Evolutionary conservation across 768 basidiomycete genomes (phyloP), one percentile per base, ranked within the genome.

Genomic region (Termitomyces sp.): DNA sequence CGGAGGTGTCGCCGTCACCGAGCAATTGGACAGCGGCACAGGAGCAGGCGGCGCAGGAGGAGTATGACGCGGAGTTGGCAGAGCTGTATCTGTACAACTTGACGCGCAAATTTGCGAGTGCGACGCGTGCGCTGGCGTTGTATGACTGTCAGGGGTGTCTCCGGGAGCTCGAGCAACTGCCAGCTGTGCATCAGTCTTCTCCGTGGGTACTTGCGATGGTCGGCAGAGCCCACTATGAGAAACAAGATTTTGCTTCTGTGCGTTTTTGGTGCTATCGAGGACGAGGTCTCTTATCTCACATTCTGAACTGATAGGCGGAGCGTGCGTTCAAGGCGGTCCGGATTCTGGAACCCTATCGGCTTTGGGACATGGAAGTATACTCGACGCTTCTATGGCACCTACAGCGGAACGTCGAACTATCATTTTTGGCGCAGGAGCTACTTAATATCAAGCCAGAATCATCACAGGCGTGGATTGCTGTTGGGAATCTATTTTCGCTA

Each of bases 311-410:
- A 39, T 66, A 97, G 95, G 92, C 96, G 41, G 91, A 94, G 69
- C 85, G 93, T 67, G 91, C 91, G 22, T 98, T 95, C 78, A 83
- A 84, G 64, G 82, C 86, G 18, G 84, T 93, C 53, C 83, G 95
- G 45, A 77, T 77, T n/a, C 76, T 91, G 60, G 90, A 98, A 63
- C 95, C 95, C n/a, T 90, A 93, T 77, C 85, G 92, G 24, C 71
- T 95, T 58, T 84, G 84, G 78, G 91, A 94, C 71, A 95, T 97
- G 92, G 95, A 98, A 73, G 85, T 95, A 44, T 97, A 93, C 74
- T 97, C 95, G 48, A 97, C 97, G 30, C 81, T 96, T 37, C 77
- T 98, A 47, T 99, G 96, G 96, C 96, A 98, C 73, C 76, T 97
- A 51, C 89, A 91, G 68, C 83, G 86, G 64, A 85, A 84, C 63